Evolutionary conservation across 305 asterid genomes (phyloP).

Genomic region (Fraxinus paxiana): DNA sequence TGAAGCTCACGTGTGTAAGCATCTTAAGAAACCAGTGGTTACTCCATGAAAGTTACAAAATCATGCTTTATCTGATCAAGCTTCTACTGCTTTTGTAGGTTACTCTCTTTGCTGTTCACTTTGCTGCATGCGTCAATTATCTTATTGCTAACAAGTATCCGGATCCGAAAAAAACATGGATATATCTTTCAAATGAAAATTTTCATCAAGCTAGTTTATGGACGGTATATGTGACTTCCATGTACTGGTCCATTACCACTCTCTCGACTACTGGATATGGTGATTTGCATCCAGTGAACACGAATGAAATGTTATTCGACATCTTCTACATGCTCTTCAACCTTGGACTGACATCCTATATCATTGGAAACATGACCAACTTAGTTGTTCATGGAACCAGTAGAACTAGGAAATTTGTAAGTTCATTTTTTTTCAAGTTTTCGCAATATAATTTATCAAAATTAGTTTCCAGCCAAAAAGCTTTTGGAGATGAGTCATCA

Average conservation of each 20-base stretch:
- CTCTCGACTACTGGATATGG: conserved; percentile 80
- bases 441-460: no score
- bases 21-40: conserved; percentile 4
- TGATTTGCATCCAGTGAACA: conserved; percentile 64
- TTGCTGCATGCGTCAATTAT: conserved; percentile 57
- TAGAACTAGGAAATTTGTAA: conserved; percentile 68
- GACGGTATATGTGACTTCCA: conserved; percentile 43
- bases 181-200: conserved; percentile 31
- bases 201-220: conserved; percentile 30
- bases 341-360: conserved; percentile 62
- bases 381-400: conserved; percentile 75
- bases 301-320: conserved; percentile 56
- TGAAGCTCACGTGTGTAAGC: conserved; percentile 65
- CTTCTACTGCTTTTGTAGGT: conserved; percentile 43
- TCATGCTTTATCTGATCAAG: conserved; percentile 10
- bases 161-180: conserved; percentile 56
- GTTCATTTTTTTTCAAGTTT: conserved; percentile 22
- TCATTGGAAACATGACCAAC: conserved; percentile 87
- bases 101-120: conserved; percentile 67
- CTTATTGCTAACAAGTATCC: conserved; percentile 45
- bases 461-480: background rate
- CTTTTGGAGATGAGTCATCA: background rate
- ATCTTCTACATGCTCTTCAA: conserved; percentile 56
- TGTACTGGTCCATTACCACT: conserved; percentile 73
- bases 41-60: conserved; percentile 1